phyloP scores from a whole-genome alignment of 2,329 filamentous ascomycete species.

The Hypoxylon sp. region DNA sequence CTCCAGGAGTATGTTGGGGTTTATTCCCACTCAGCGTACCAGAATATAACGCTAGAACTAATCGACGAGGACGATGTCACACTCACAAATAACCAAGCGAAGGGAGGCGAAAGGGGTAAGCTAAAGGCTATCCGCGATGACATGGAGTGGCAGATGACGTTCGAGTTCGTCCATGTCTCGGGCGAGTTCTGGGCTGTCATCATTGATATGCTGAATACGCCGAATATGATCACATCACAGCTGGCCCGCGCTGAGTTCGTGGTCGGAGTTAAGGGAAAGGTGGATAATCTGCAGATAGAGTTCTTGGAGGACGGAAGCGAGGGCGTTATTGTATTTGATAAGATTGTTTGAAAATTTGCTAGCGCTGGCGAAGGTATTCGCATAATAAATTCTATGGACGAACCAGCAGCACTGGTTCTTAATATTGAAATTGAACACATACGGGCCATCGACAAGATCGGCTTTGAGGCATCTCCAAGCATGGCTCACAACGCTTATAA shows the following conservation, averaged over 20 bases:
- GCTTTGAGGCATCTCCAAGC: neutral
- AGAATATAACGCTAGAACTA: conserved; percentile 53
- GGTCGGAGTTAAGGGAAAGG: conserved; percentile 51
- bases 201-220: conserved; percentile 49
- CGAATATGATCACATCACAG: conserved; percentile 47
- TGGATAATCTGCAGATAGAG: conserved; percentile 52
- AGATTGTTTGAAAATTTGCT: conserved; percentile 1
- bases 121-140: conserved; percentile 51
- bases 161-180: conserved; percentile 56
- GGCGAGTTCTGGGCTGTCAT: conserved; percentile 57
- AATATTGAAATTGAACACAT: neutral
- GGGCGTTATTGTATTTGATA: conserved; percentile 53
- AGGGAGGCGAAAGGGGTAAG: conserved; percentile 12
- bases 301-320: conserved; percentile 53
- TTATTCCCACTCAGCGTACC: conserved; percentile 63
- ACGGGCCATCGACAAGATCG: neutral
- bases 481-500: neutral
- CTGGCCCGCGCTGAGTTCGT: conserved; percentile 54
- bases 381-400: too few relatives aligned
- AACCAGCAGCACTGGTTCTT: neutral
- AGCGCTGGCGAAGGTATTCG: neutral
- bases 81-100: neutral
- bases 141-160: conserved; percentile 54
- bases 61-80: neutral
- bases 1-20: conserved; percentile 58